Base-by-base conservation (phyloP, 805 yeast species). In the Yarrowia bubula region DNA sequence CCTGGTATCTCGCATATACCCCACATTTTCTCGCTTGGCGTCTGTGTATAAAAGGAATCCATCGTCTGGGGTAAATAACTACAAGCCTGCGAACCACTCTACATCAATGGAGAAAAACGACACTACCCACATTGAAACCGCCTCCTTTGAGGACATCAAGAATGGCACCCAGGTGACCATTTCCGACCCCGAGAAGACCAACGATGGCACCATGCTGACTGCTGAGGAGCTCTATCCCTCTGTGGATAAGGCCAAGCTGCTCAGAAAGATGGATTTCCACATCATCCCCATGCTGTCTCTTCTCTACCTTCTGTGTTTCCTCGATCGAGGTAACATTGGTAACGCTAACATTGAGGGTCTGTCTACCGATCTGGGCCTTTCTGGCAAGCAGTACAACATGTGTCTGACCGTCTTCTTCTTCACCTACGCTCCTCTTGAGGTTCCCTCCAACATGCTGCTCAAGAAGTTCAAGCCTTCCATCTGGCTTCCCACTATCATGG, bases 301-400 rank as follows among this genome's bases (percentile, higher is more conserved):
- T 42, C 76, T 82, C 48, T 82, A 82, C 68, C 79, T 83, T 61
- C 73, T 82, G 57, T 81, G 82, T 64, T 83, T 81, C 69, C 73
- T 83, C 65, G 86, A 83, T 71, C 70, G 86, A 64, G 81, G 81
- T 69, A 83, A 82, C 68, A 80, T 83, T 68, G 86, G 85, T 11
- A 78, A 81, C 69, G 85, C 85, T 3, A 75, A 83, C 67, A 75
- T 82, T 47, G 85, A 82, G 47, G 84, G 84, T n/a, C 70, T 83
- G 65, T 77, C 77, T 67, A 74, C 75, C 11, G 84, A 81, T 66
- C 71, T 67, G 32, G 65, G 65, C 4, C 73, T 82, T 53, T 61
- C 69, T 14, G 71, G 72, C 1, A 44, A 66, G 17, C 73, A 70
- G 65, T 70, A 69, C 67, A 69, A 80, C 68, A 74, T 81, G 35